Evolutionary conservation across 179 eudicot species (phyloP).

Genomic region (Pouteria campechiana): DNA sequence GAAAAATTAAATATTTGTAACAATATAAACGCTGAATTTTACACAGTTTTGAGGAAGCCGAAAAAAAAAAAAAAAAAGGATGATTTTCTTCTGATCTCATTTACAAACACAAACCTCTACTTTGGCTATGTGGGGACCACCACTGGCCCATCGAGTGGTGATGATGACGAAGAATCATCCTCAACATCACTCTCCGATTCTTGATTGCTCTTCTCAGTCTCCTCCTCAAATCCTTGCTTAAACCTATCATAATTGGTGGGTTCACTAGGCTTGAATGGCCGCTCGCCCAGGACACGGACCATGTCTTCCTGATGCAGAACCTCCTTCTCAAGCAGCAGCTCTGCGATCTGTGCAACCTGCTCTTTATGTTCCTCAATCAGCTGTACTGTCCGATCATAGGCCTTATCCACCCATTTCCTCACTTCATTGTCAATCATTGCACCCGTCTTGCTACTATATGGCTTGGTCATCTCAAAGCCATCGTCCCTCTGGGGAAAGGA

Average conservation of each 20-base stretch:
- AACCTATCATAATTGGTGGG: conserved; percentile 57
- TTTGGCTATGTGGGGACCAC: conserved; percentile 50
- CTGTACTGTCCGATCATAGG: conserved; percentile 47
- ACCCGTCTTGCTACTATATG: conserved; percentile 74
- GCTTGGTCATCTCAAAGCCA: conserved; percentile 55
- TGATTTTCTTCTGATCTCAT: conserved; percentile 6
- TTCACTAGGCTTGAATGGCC: conserved; percentile 58
- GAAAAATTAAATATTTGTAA: no score
- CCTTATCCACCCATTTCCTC: conserved; percentile 75
- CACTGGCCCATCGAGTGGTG: conserved; percentile 45
- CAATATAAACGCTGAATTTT: no score
- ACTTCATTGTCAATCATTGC: conserved; percentile 71
- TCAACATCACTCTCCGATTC: conserved; percentile 8
- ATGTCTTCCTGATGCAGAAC: conserved; percentile 77
- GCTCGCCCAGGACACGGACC: conserved; percentile 56
- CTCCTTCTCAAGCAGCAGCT: conserved; percentile 67
- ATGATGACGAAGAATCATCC: conserved; percentile 34
- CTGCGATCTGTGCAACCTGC: conserved; percentile 63
- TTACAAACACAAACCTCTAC: conserved; percentile 2
- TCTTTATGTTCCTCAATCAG: conserved; percentile 63
- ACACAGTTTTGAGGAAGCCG: no score
- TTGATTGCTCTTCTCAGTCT: conserved; percentile 14
- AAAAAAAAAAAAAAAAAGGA: not conserved
- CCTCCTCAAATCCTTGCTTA: conserved; percentile 49
- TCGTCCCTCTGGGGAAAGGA: conserved; percentile 78